Base-by-base conservation (phyloP, 2,329 filamentous ascomycete genomes). In the Neurospora crassa region DNA sequence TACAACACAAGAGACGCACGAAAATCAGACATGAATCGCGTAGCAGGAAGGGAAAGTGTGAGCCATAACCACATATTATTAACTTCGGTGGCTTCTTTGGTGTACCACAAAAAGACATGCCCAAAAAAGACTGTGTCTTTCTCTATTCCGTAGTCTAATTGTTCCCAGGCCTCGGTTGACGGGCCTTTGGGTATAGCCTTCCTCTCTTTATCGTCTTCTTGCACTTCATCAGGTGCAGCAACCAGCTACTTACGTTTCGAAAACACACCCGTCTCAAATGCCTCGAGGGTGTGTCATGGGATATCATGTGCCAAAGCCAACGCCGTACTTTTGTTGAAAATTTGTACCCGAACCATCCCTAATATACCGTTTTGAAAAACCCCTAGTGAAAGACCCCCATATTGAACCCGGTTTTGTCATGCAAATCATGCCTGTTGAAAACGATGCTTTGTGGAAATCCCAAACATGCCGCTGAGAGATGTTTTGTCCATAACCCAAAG, bases 141-240 rank as follows among this genome's bases (percentile, higher is more conserved):
- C 68, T 71, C 68, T 71, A 72, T 71, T 16, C 53, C n/a, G 24
- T 59, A 70, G 70, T 71, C 69, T 67, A 47, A 72, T 45, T 70
- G 67, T 71, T 71, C 59, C 69, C 40, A 41, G 69, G 72, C 81
- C 82, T 77, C 82, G 82, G 82, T 83, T 83, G 82, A 83, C 81
- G 82, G 81, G 81, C 79, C 77, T 72, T 73, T 69, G 45, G 45
- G 71, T 69, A 73, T 74, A 73, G 71, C 76, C 74, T 73, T 77
- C 74, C 73, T 75, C 74, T 76, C 75, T 78, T 75, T 34, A 63
- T 78, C 77, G 75, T 78, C 76, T 80, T 20, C 79, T 80, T 81
- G 79, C 68, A 63, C 29, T 69, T 63, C 16, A 29, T 37, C 29
- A 34, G 53, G 53, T 63, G 53, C 53, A 63, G 70, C 70, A 67